Conservation (phyloP, 2,329 filamentous ascomycete genomes). For the Colletotrichum sp. region DNA sequence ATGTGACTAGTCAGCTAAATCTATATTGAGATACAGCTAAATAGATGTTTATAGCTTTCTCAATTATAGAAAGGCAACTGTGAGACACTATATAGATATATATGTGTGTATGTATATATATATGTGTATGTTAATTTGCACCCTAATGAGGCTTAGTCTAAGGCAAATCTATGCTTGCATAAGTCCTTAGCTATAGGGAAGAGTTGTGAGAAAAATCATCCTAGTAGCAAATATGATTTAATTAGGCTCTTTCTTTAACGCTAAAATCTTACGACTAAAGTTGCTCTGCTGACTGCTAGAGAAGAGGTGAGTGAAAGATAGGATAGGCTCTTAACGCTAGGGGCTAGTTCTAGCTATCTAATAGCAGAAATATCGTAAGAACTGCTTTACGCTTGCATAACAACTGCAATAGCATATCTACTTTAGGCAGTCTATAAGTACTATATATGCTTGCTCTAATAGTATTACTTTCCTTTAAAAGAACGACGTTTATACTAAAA, state of each 20-base stretch:
- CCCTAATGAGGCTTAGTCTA: neutral
- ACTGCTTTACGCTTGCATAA: neutral
- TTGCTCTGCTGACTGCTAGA: neutral
- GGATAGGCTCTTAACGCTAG: neutral
- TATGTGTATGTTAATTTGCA: neutral
- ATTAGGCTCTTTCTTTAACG: neutral
- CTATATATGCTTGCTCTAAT: neutral
- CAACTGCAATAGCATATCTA: neutral
- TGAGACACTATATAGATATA: neutral
- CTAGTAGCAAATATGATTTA: neutral
- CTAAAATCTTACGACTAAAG: neutral
- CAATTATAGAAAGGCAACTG: neutral
- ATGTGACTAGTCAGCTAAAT: neutral
- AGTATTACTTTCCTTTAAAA: neutral
- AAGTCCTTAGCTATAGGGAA: neutral
- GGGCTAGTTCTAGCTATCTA: neutral
- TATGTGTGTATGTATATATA: no score
- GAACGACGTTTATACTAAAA: neutral
- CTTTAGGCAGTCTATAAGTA: neutral
- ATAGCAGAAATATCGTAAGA: neutral
- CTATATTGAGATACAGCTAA: neutral
- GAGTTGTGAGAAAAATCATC: neutral
- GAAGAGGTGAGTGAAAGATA: neutral
- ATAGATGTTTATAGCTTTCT: neutral
- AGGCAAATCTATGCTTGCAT: neutral